Conservation (phyloP, 2,329 filamentous ascomycete genomes). For the Ophiostoma perfectum region DNA sequence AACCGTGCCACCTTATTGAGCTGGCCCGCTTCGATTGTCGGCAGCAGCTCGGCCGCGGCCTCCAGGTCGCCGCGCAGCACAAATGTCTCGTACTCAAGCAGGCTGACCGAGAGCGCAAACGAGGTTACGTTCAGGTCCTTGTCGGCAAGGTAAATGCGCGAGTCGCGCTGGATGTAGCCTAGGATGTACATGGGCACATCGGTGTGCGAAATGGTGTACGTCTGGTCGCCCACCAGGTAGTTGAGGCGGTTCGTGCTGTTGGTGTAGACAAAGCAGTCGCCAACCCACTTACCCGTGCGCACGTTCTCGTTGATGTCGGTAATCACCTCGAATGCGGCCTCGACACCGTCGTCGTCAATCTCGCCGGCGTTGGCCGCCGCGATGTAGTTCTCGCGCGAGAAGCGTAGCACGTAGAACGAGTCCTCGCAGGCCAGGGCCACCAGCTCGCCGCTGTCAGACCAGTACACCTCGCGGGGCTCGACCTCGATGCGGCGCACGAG, state of each 20-base stretch:
- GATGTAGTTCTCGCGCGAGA: constrained; percentile 81
- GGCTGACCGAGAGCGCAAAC: constrained; percentile 82
- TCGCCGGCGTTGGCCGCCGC: constrained; percentile 76
- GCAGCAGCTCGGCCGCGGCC: constrained; percentile 76
- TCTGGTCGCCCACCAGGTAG: constrained; percentile 96
- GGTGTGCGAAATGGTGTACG: constrained; percentile 95
- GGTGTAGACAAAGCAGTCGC: constrained; percentile 98
- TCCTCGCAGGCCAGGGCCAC: constrained; percentile 92
- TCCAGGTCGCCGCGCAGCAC: constrained; percentile 93
- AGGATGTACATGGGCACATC: constrained; percentile 93
- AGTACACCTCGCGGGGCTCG: constrained; percentile 72
- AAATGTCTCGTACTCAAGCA: constrained; percentile 94
- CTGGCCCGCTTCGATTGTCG: constrained; percentile 81
- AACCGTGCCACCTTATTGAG: constrained; percentile 98
- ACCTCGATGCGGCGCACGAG: constrained; percentile 89
- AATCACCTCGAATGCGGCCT: constrained; percentile 92
- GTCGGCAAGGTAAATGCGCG: constrained; percentile 89
- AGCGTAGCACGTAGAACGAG: constrained; percentile 88
- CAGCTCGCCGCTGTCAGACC: constrained; percentile 94
- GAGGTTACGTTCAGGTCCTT: constrained; percentile 92
- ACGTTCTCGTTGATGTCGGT: constrained; percentile 93
- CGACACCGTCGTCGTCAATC: constrained; percentile 85
- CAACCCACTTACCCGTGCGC: constrained; percentile 93
- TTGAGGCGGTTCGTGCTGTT: constrained; percentile 95
- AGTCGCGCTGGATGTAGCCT: constrained; percentile 91